Evolutionary conservation across 345 rosid species (phyloP), one percentile per base, ranked within the genome.

Genomic region (Brassica rapa): DNA sequence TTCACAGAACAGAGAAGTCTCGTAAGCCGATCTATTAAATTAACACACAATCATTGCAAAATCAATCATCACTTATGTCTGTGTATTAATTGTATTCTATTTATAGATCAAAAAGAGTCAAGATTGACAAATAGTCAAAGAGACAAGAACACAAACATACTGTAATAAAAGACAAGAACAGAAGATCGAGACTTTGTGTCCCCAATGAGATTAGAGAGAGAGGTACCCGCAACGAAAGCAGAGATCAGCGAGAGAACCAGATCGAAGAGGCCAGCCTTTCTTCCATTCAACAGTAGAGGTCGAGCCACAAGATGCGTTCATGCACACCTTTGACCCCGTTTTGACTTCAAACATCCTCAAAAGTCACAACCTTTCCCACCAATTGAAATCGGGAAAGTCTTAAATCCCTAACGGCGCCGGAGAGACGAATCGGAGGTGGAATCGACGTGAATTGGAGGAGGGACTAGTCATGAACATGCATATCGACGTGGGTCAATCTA

Each of bases 191-290:
- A 37, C 75, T 49, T 25, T 2, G 6, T 5, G 35, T 61, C 16
- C 1, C 16, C 4, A 14, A 62, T 3, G 68, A 61, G 25, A 72
- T 55, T 74, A 59, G 43, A 68, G 70, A 61, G 59, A 53, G 49
- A 39, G 4, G 0, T 86, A 94, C 98, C 98, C 97, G 93, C 98
- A 94, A 74, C 78, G 79, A 73, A 56, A 82, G 83, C 98, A 94
- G 82, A 94, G 98, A 83, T 76, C 86, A 79, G 93, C 96, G 68
- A 73, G 82, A 53, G 83, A 85, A 55, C 94, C 96, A 77, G 97
- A 92, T 89, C 91, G 91, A 85, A 94, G 79, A 76, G 85, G 87
- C 98, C 97, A 94, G 0, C 96, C 98, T 71, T 81, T 88, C 81
- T 85, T 92, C 97, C 97, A 92, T 79, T 90, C 90, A 62, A 29